Evolutionary conservation across 495 filamentous ascomycete species (phyloP), one percentile per base, ranked within the genome.

Genomic region (Daldinia grandis): DNA sequence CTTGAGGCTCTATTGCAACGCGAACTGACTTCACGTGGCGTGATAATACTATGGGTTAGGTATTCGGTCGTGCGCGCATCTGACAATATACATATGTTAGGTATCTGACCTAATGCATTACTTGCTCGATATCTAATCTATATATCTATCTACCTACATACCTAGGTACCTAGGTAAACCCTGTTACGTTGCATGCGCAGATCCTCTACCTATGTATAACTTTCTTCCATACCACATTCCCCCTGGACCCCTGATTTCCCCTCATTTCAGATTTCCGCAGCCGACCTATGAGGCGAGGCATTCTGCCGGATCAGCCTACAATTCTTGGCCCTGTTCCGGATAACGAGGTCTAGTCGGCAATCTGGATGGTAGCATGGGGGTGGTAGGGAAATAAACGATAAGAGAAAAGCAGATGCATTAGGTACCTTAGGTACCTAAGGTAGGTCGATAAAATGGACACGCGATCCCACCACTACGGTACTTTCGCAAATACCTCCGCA

Each of bases 391-490:
- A n/a, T 24, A n/a, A 40, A 47, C 50, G 70, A 73, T 67, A 72
- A 66, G 68, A 25, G 57, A 8, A 47, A 53, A 8, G n/a, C 64
- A 53, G 50, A 53, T 53, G 50, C 50, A 30, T 53, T 17, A 30
- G 40, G 28, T 50, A 54, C n/a, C n/a, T n/a, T n/a, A n/a, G n/a
- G n/a, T n/a, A n/a, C n/a, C n/a, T n/a, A n/a, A 30, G 51, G 31
- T 44, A 56, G 3, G 38, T 55, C 57, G 28, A 72, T 64, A 72
- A 61, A 64, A 72, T 72, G 69, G 35, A 60, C 64, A 72, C 64
- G 64, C 70, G 70, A 69, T 65, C 70, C 51, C 61, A 62, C 65
- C 66, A 69, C 65, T 73, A 69, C 57, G 70, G 70, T 33, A 74
- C 66, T 57, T 70, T 69, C 62, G 54, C 40, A 58, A 50, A 33